Base-by-base conservation (phyloP, 129 eudicot genomes). In the Cynara cardunculus region DNA sequence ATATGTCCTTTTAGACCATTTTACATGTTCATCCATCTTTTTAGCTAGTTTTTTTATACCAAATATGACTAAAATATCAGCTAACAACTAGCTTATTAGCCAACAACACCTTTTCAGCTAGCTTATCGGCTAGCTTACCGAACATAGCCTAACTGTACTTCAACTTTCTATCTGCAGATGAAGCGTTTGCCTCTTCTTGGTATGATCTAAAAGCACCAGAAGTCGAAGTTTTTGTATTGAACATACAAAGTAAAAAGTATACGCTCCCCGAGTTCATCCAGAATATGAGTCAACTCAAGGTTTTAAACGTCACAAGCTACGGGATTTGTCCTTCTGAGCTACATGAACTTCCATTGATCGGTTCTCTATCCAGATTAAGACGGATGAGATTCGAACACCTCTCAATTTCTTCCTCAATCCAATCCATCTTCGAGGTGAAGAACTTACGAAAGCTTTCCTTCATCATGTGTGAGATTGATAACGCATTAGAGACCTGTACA, bases 361-460 rank as follows among this genome's bases (percentile, higher is more conserved):
- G 76, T 32, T 28, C 22, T 69, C 73, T 87, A 73, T 8, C 41
- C 16, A 82, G 73, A 72, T 71, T 87, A 25, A 87, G 37, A 80
- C 78, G 87, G 71, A 35, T 80, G 25, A 81, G 88, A 71, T 68
- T 84, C 7, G 89, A 84, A 68, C 85, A 85, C 68, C 62, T 88
- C 76, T 82, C 85, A 0, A 31, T 90, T 28, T 49, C 88, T 25
- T 83, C 84, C 53, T 82, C 84, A 5, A 25, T 39, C 41, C 65
- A 78, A 35, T 70, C 86, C 66, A 37, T 80, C 27, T 65, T 83
- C 12, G 34, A 79, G 26, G 11, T 88, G 74, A 41, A 75, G 30
- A 88, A 78, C 62, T 71, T 90, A 80, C 69, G 32, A 37, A 90
- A 90, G 75, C 78, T 90, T 69, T 88, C 94, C 11, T 62, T 90